Evolutionary conservation across 2,329 filamentous ascomycete species (phyloP), one percentile per base, ranked within the genome.

Genomic region (Cercospora zeae-maydis): DNA sequence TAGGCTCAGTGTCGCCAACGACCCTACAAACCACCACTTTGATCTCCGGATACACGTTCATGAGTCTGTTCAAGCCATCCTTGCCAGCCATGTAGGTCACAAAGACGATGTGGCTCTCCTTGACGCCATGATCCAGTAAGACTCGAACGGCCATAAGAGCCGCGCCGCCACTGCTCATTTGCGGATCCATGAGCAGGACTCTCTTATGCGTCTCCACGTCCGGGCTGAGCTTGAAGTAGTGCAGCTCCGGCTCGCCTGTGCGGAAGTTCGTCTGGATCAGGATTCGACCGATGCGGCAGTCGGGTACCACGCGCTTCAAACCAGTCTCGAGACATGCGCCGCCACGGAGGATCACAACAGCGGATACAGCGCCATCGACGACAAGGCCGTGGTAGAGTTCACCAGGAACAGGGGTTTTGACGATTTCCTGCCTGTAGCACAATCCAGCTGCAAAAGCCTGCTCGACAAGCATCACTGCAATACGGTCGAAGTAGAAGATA

Each of bases 401-500:
- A 4, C 87, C 86, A 2, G 66, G 62, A 59, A 86, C 82, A 0
- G 93, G 89, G 0, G 93, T 98, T 45, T 84, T 79, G 58, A 97
- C 83, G 11, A 80, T 80, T 13, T 78, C 77, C 14, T 85, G 82
- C 19, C 83, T 78, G 75, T 93, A 97, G 14, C 85, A 83, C 61
- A 91, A 84, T 70, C 89, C 90, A 73, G 75, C 75, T 7, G 93
- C 91, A 66, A 93, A 81, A 1, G 90, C 90, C 73, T 89, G 84
- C 76, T 98, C 93, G 52, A 98, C 85, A 27, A 98, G 82, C 58
- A 97, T 81, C n/a, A 90, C 86, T 1, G 91, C 87, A 37, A 98
- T 81, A 37, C 95, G 86, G 77, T 99, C 92, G 76, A 98, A 97
- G 78, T 98, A 98, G 78, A 98, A 98, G 66, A 96, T 91, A 75